Evolutionary conservation across 2,329 filamentous ascomycete species (phyloP), one percentile per base, ranked within the genome.

Genomic region (Dendryphion nanum): DNA sequence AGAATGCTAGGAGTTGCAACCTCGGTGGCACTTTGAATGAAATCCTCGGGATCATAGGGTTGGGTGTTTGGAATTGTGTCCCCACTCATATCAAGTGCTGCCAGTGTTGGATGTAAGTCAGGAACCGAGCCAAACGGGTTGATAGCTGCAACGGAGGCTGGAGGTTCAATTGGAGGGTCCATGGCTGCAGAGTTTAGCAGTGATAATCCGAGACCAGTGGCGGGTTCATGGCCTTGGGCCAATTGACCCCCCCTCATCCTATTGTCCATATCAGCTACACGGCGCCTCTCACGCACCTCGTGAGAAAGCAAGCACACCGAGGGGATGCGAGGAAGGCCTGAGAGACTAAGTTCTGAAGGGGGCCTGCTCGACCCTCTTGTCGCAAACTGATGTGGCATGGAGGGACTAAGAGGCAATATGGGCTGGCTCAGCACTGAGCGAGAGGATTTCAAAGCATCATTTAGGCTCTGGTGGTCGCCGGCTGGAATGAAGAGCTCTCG

Each of bases 21-120:
- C 45, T 75, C 71, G 4, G 72, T 75, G 13, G 68, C 69, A 45
- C 70, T 75, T 42, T 61, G 63, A 31, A 64, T 45, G 29, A 66
- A 64, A 12, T 72, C 68, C 15, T 70, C 68, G 1, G 59, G 55
- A 26, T 64, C 57, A 32, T 57, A 58, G n/a, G n/a, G n/a, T n/a
- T n/a, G n/a, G 5, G 62, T 64, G 34, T 64, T 55, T 18, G 62
- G 62, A 15, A 64, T 57, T 18, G 62, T 64, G 34, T 64, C 62
- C 26, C 59, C 58, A 8, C 48, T 41, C 6, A 62, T 37, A 21
- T 64, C 50, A 33, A 62, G 51, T 10, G 23, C 10, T n/a, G 23
- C 10, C 10, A 26, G 23, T 26, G n/a, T 8, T 8, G 23, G n/a
- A n/a, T n/a, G n/a, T n/a, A n/a, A n/a, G n/a, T n/a, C n/a, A n/a